A percentile compares a stretch with the other conserved stretches of the same genome.
These are phyloP conservation scores for Bimuria novae-zelandiae DNA, from an alignment of 2,329 filamentous ascomycete genomes.

Conservation along the genomic window DNA sequence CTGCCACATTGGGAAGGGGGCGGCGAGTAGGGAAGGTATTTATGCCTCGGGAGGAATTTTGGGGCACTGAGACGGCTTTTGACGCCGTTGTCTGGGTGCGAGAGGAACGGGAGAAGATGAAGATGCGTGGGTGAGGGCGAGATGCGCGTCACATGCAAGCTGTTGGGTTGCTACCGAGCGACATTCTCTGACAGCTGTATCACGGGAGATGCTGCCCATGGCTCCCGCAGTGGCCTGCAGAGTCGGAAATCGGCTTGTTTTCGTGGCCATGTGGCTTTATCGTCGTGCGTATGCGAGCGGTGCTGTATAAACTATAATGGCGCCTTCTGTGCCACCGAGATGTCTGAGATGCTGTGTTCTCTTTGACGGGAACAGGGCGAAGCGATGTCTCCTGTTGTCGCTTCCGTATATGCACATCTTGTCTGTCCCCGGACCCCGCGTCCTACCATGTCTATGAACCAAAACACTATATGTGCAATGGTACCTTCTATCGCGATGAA, in stretches of 20 bases:
- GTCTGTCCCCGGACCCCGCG: background rate
- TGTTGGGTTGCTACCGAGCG: background rate
- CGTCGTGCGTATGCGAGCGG: conserved; percentile 1
- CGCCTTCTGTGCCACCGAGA: background rate
- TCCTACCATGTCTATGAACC: too few relatives aligned
- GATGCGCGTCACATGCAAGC: background rate
- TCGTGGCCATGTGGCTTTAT: conserved; percentile 8
- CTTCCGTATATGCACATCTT: background rate
- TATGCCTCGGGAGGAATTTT: background rate
- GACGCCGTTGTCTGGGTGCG: background rate
- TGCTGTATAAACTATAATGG: too few relatives aligned
- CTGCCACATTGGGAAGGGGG: background rate
- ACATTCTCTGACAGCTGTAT: background rate
- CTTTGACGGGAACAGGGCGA: background rate
- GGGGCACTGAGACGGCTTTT: background rate
- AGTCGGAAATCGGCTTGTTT: conserved; percentile 3
- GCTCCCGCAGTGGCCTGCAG: background rate
- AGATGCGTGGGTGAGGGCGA: background rate
- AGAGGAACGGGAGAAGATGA: background rate
- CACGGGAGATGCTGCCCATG: background rate
- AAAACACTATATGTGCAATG: too few relatives aligned
- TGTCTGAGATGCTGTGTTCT: background rate
- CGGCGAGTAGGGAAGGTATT: background rate
- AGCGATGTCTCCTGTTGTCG: background rate
- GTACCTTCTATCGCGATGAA: too few relatives aligned